Percentiles rank a stretch among this genome's conserved stretches.
Evolutionary conservation across 441 rosid genomes (phyloP).

Genomic region (Eutrema salsugineum): DNA sequence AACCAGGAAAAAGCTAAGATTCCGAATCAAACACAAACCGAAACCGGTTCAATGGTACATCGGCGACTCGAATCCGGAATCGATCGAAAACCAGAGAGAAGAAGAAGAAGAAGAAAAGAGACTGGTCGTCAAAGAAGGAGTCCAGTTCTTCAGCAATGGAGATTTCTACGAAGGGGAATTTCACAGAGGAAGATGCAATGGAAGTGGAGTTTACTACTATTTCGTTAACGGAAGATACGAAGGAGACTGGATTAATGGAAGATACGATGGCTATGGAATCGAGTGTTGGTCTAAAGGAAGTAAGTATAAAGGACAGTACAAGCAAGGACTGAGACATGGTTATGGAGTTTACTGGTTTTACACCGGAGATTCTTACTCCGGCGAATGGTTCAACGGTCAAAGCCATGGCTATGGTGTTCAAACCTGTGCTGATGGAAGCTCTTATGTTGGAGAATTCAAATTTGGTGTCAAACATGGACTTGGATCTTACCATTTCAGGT

Average conservation of each 20-base stretch:
- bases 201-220: slow-evolving; percentile 79
- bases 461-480: slow-evolving; percentile 85
- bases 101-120: slow-evolving; percentile 13
- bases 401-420: slow-evolving; percentile 89
- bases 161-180: slow-evolving; percentile 87
- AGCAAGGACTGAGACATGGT: slow-evolving; percentile 78
- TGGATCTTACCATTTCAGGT: slow-evolving; percentile 92
- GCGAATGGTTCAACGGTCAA: slow-evolving; percentile 92
- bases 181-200: slow-evolving; percentile 67
- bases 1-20: slow-evolving; percentile 33
- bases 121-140: slow-evolving; percentile 61
- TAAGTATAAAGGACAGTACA: slow-evolving; percentile 77
- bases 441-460: slow-evolving; percentile 72
- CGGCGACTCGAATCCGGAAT: slow-evolving; percentile 44
- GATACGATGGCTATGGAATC: slow-evolving; percentile 75
- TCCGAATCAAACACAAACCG: slow-evolving; percentile 34
- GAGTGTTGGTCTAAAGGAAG: slow-evolving; percentile 97
- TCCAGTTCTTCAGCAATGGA: slow-evolving; percentile 74
- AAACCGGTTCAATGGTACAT: slow-evolving; percentile 71
- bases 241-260: slow-evolving; percentile 86
- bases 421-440: slow-evolving; percentile 82
- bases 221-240: slow-evolving; percentile 73
- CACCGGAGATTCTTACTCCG: slow-evolving; percentile 85
- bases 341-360: slow-evolving; percentile 74
- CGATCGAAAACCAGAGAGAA: background rate